Evolutionary conservation across 352 stramenopile genomes (phyloP).

Genomic region (Phytophthora pseudosyringae): DNA sequence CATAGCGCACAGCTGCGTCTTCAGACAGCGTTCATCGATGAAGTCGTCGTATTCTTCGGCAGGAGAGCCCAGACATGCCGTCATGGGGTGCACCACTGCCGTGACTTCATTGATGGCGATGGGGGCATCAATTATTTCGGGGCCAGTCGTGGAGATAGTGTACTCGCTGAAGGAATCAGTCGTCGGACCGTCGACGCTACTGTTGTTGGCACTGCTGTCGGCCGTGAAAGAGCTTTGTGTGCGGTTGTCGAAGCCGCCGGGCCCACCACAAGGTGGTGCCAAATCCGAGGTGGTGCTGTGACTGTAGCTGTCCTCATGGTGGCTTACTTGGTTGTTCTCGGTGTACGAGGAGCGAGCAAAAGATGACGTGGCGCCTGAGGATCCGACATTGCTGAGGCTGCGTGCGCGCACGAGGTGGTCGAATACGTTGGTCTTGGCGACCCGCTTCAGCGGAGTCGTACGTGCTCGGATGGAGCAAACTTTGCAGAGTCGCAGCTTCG

Average conservation of each 20-base stretch:
- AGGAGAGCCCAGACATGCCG: conserved; percentile 23
- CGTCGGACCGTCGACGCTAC: conserved; percentile 25
- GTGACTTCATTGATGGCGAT: conserved; percentile 41
- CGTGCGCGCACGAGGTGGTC: conserved; percentile 64
- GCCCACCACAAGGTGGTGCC: conserved; percentile 3
- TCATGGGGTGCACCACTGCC: conserved; percentile 46
- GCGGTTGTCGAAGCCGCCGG: conserved; percentile 15
- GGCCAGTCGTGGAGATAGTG: conserved; percentile 15
- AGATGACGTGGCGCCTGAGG: conserved; percentile 32
- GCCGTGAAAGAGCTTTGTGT: conserved; percentile 33
- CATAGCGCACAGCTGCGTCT: conserved; percentile 62
- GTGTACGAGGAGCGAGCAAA: conserved; percentile 60
- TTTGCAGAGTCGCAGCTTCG: conserved; percentile 84
- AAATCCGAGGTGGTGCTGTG: conserved; percentile 34
- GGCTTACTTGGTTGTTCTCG: conserved; percentile 38
- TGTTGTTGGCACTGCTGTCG: conserved; percentile 18
- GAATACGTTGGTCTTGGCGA: conserved; percentile 70
- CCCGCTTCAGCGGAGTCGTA: conserved; percentile 67
- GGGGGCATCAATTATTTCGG: conserved; percentile 9
- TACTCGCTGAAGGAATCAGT: conserved; percentile 37
- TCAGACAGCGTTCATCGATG: conserved; percentile 60
- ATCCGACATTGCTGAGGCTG: conserved; percentile 61
- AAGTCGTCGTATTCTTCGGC: conserved; percentile 68
- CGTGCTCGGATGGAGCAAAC: conserved; percentile 79
- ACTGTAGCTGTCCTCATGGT: conserved; percentile 37